Percentiles rank a stretch among this genome's conserved stretches.
phyloP scores from a whole-genome alignment of 148 eudicot species.

The Nyssa sinensis region DNA sequence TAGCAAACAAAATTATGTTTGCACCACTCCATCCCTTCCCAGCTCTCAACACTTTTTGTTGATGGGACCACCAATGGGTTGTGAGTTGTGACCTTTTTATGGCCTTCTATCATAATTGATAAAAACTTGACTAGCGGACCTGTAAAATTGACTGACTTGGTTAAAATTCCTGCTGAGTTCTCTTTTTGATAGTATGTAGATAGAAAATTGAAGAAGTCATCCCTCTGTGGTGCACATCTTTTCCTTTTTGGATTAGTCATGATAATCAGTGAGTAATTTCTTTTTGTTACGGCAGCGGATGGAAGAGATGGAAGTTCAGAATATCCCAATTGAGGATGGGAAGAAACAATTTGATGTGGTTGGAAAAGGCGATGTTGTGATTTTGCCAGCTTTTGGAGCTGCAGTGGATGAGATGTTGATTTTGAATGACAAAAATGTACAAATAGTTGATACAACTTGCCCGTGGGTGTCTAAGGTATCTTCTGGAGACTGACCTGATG shows the following conservation, averaged over 20 bases:
- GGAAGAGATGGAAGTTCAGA: slow-evolving; percentile 78
- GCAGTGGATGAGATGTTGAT: slow-evolving; percentile 87
- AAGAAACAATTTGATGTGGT: slow-evolving; percentile 79
- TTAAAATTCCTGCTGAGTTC: neutral
- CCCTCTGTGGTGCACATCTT: neutral
- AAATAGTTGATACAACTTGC: slow-evolving; percentile 98
- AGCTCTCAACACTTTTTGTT: neutral
- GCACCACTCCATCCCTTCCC: neutral
- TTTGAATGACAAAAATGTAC: slow-evolving; percentile 76
- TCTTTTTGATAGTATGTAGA: neutral
- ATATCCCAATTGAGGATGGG: slow-evolving; percentile 75
- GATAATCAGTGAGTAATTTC: neutral
- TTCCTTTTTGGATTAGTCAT: neutral
- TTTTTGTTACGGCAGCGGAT: slow-evolving; percentile 53
- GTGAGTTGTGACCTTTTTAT: no score
- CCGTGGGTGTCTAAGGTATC: slow-evolving; percentile 96
- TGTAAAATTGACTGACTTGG: neutral
- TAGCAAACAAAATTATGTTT: neutral
- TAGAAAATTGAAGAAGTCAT: neutral
- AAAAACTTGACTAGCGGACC: neutral
- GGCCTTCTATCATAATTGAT: neutral
- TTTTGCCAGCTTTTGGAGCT: slow-evolving; percentile 99
- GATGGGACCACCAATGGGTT: no score
- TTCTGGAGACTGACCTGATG: slow-evolving; percentile 6
- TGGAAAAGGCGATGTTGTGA: slow-evolving; percentile 82